Base-by-base conservation (phyloP, 177 flowering plant species). In the Telopea speciosissima region DNA sequence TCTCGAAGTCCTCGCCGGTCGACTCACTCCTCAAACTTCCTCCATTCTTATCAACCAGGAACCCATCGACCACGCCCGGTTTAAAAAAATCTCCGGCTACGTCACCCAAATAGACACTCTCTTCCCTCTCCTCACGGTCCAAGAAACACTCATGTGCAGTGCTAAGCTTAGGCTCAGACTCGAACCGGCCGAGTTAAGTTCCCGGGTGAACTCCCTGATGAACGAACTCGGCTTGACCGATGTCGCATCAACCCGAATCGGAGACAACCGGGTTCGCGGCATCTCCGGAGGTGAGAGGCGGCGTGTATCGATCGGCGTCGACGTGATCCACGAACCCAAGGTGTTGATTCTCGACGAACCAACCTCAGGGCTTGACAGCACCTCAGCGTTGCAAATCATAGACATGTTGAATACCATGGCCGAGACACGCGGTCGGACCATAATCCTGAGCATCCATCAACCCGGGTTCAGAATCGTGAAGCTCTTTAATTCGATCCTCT, bases 261-360 rank as follows among this genome's bases (percentile, higher is more conserved):
- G 99, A 0, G 90, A 89, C 68, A 92, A 89, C 12, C 63, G 80
- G 68, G 79, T 85, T 6, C 82, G 99, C 0, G 97, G 99, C 56
- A 88, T 94, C 26, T 94, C 99, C 0, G 99, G 99, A 0, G 99
- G 99, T 6, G 99, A 94, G 69, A 77, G 93, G 69, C 81, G 97
- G 6, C 85, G 99, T 1, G 99, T 94, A 3, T 94, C 99, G 4
- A 92, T 94, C 13, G 97, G 99, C 0, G 92, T 94, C 2, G 97
- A 92, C 42, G 93, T 85, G 22, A 80, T 94, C 17, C 99, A 94
- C 67, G 95, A 92, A 45, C 97, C 99, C 0, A 66, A 83, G 54
- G 93, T 94, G 25, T 61, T 94, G 69, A 88, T 94, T 52, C 91
- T 94, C 8, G 98, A 94, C 62, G 98, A 94, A 42, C 98, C 98